Conservation (phyloP, 331 rosid genomes). For the Malus hybrid region DNA sequence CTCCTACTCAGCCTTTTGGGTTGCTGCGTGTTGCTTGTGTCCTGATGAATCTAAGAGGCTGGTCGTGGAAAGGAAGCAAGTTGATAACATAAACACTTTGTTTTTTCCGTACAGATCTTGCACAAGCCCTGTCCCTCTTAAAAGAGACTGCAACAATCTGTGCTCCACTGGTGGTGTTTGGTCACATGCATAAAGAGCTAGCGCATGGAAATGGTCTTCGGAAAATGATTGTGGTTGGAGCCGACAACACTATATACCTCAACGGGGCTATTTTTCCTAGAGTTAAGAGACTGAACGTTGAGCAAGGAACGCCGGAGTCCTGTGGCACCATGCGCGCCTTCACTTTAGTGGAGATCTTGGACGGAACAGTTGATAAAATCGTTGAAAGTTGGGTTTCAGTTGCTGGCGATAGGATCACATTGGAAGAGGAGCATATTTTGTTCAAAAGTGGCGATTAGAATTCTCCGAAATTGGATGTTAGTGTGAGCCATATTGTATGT, state of each 20-base stretch:
- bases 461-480: constrained; percentile 9
- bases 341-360: constrained; percentile 62
- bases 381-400: constrained; percentile 88
- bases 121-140: constrained; percentile 51
- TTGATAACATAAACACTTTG: neutral
- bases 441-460: constrained; percentile 30
- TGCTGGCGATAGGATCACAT: constrained; percentile 38
- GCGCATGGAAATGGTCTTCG: constrained; percentile 67
- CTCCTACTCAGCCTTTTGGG: neutral
- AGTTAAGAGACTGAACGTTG: constrained; percentile 33
- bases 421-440: constrained; percentile 59
- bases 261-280: constrained; percentile 88
- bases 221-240: constrained; percentile 70
- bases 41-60: neutral
- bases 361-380: constrained; percentile 55
- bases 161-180: constrained; percentile 82
- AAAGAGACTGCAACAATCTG: constrained; percentile 42
- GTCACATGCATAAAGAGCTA: constrained; percentile 96
- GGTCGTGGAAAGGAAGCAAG: neutral
- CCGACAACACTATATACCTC: constrained; percentile 59
- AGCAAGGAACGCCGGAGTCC: constrained; percentile 24
- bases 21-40: neutral
- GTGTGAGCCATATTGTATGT: constrained; percentile 11
- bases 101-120: constrained; percentile 51
- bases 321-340: constrained; percentile 63